Evolutionary conservation across 495 filamentous ascomycete species (phyloP).

Genomic region (Thermothielavioides terrestris): DNA sequence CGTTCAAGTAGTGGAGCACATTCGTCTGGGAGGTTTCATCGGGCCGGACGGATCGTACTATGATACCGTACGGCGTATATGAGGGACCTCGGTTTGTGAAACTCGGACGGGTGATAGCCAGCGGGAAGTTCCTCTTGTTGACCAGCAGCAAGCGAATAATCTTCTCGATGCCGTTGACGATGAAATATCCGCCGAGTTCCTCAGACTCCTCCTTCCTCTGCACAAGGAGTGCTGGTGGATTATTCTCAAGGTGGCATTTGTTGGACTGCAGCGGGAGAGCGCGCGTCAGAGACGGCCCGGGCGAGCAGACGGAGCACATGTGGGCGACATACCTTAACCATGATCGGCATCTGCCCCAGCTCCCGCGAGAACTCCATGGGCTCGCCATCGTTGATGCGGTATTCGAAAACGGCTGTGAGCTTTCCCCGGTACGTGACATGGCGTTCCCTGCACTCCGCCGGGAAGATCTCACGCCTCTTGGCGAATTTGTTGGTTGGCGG

Average conservation of each 20-base stretch:
- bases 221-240: slow-evolving; percentile 73
- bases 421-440: slow-evolving; percentile 88
- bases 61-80: slow-evolving; percentile 83
- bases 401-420: slow-evolving; percentile 71
- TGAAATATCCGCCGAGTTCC: slow-evolving; percentile 87
- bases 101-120: slow-evolving; percentile 84
- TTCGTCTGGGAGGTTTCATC: slow-evolving; percentile 98
- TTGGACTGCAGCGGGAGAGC: slow-evolving; percentile 50
- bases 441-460: slow-evolving; percentile 87
- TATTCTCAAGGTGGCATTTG: slow-evolving; percentile 78
- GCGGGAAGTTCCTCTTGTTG: slow-evolving; percentile 81
- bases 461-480: slow-evolving; percentile 74
- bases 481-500: slow-evolving; percentile 73
- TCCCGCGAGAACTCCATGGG: slow-evolving; percentile 72
- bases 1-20: slow-evolving; percentile 86
- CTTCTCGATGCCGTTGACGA: slow-evolving; percentile 95
- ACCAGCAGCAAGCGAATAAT: slow-evolving; percentile 87
- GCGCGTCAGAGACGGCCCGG: slow-evolving; percentile 8
- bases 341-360: slow-evolving; percentile 81
- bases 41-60: slow-evolving; percentile 82
- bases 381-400: slow-evolving; percentile 74
- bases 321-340: slow-evolving; percentile 60
- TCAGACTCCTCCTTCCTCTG: slow-evolving; percentile 85
- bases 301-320: background rate
- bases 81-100: slow-evolving; percentile 75